A percentile compares a stretch with the other conserved stretches of the same genome.
Conservation (phyloP, 225 moss, liverwort and hornwort species). For the Anthoceros angustus region DNA sequence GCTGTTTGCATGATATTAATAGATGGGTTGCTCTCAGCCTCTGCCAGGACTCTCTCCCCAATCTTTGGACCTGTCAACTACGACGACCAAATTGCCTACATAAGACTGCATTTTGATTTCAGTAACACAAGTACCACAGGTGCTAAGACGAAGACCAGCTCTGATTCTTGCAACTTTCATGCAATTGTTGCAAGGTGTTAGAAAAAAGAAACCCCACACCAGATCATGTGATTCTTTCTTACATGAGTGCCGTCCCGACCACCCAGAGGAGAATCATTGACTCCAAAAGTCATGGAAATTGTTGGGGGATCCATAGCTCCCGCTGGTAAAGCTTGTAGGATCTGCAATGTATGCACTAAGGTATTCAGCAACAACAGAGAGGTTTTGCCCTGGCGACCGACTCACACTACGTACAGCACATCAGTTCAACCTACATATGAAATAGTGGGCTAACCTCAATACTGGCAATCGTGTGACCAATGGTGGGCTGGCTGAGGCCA, state of each 20-base stretch:
- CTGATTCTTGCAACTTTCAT: too few relatives aligned
- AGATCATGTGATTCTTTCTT: not conserved
- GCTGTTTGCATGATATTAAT: constrained; percentile 70
- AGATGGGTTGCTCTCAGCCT: constrained; percentile 80
- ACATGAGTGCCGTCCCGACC: constrained; percentile 73
- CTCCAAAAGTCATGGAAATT: constrained; percentile 88
- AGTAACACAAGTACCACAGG: too few relatives aligned
- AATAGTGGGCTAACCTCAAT: constrained; percentile 34
- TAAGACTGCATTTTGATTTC: too few relatives aligned
- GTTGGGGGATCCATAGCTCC: constrained; percentile 98
- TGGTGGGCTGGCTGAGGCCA: constrained; percentile 72
- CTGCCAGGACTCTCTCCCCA: constrained; percentile 62
- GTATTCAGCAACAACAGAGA: not conserved
- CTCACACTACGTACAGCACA: not conserved
- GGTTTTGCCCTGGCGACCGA: not conserved
- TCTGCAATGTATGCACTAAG: constrained; percentile 12
- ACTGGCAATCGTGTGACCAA: constrained; percentile 74
- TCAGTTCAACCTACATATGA: not conserved
- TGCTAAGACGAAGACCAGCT: too few relatives aligned
- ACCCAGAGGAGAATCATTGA: constrained; percentile 81
- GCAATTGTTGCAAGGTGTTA: not conserved
- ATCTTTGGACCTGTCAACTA: constrained; percentile 90
- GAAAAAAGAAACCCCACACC: not conserved
- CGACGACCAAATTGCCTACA: not conserved
- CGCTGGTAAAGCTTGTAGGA: constrained; percentile 65